Evolutionary conservation across 306 rosid species (phyloP).

Genomic region (Quercus suber): DNA sequence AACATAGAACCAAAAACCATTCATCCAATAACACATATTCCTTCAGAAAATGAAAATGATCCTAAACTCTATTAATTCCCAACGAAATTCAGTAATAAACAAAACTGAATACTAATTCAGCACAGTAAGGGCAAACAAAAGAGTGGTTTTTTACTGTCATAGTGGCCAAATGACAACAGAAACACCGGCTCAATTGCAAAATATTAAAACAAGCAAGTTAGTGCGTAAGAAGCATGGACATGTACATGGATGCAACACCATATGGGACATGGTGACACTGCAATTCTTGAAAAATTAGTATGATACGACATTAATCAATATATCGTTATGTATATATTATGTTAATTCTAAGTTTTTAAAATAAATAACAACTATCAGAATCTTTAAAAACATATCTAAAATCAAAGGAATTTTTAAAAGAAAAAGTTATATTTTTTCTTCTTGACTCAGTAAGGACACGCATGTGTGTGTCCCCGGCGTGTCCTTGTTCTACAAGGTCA

Average conservation of each 20-base stretch:
- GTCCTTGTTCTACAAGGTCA: too few species aligned
- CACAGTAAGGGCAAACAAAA: background rate
- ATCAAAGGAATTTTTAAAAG: too few species aligned
- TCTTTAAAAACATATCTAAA: too few species aligned
- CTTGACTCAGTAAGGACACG: too few species aligned
- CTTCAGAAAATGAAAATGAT: background rate
- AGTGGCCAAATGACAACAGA: background rate
- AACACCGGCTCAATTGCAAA: background rate
- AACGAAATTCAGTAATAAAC: background rate
- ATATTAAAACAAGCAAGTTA: background rate
- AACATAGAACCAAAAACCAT: background rate
- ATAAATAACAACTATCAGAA: too few species aligned
- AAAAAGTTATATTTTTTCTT: too few species aligned
- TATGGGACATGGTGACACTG: too few species aligned
- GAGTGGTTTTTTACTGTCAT: background rate
- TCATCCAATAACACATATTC: background rate
- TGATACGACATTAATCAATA: too few species aligned
- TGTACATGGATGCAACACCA: background rate
- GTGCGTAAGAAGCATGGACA: background rate
- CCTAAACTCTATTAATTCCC: background rate
- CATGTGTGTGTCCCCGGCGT: too few species aligned
- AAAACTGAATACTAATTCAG: background rate
- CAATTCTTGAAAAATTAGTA: too few species aligned
- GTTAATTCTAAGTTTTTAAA: too few species aligned
- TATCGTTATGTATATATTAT: too few species aligned